Evolutionary conservation across 208 protist species (phyloP).

Genomic region (Angomonas deanei): DNA sequence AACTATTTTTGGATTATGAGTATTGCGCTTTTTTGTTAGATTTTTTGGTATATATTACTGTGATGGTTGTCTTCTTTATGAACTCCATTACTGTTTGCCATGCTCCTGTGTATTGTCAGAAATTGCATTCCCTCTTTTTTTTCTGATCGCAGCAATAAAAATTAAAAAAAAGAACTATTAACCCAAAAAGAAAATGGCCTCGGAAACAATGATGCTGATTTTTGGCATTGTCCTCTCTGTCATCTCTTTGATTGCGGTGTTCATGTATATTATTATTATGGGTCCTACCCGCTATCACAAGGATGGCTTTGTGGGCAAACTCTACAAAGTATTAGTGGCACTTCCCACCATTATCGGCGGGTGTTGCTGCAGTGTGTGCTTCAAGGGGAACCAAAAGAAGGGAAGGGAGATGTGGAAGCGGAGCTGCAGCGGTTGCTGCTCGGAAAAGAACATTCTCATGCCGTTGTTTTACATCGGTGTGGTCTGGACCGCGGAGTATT

Average conservation of each 20-base stretch:
- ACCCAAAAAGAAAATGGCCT: background rate
- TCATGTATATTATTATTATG: conserved; percentile 90
- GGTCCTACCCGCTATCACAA: conserved; percentile 83
- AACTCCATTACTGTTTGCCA: too few relatives aligned
- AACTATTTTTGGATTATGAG: too few relatives aligned
- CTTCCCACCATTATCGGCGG: conserved; percentile 33
- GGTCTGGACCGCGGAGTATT: conserved; percentile 72
- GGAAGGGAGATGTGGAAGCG: conserved; percentile 28
- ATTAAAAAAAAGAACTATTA: background rate
- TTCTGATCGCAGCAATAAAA: background rate
- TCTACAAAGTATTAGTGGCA: conserved; percentile 30
- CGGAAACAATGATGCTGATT: conserved; percentile 12
- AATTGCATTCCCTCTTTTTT: background rate
- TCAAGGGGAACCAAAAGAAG: conserved; percentile 36
- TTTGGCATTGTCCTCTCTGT: conserved; percentile 30
- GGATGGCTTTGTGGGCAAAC: conserved; percentile 68
- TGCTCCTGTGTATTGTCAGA: too few relatives aligned
- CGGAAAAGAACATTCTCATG: conserved; percentile 76
- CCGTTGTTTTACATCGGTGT: conserved; percentile 81
- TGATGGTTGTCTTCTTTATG: too few relatives aligned
- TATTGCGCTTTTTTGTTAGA: too few relatives aligned
- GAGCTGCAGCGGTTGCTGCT: conserved; percentile 30
- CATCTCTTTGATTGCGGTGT: conserved; percentile 30
- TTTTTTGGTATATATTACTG: too few relatives aligned
- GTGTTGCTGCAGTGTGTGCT: conserved; percentile 42